Evolutionary conservation across 2,329 filamentous ascomycete genomes (phyloP).

Genomic region (Botryotinia globosa): DNA sequence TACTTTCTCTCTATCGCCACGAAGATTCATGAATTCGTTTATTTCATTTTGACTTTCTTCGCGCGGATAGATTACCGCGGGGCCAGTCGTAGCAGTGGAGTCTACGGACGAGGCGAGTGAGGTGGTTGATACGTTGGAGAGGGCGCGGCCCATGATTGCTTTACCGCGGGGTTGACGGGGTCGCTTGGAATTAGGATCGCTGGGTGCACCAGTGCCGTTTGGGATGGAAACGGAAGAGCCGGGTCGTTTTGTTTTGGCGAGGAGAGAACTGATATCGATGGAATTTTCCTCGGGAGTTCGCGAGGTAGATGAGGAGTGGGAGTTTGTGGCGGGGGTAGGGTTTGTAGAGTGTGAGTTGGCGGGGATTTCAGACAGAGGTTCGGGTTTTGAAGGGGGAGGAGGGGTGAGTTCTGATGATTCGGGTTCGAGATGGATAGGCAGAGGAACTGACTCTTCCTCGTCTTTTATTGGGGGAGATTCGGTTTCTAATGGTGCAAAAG

Average conservation of each 20-base stretch:
- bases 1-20: slow-evolving; percentile 1
- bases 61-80: slow-evolving; percentile 32
- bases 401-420: slow-evolving; percentile 22
- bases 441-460: slow-evolving; percentile 16
- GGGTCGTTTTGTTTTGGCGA: slow-evolving; percentile 35
- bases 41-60: background rate
- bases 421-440: slow-evolving; percentile 15
- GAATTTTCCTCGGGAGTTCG: slow-evolving; percentile 1
- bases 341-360: slow-evolving; percentile 20
- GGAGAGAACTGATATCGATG: slow-evolving; percentile 34
- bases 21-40: slow-evolving; percentile 11
- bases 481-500: slow-evolving; percentile 26
- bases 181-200: slow-evolving; percentile 32
- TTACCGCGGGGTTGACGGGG: slow-evolving; percentile 28
- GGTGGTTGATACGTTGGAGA: slow-evolving; percentile 55
- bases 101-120: slow-evolving; percentile 44
- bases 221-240: slow-evolving; percentile 20
- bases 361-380: slow-evolving; percentile 13
- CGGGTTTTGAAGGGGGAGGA: slow-evolving; percentile 1
- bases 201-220: background rate
- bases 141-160: slow-evolving; percentile 53
- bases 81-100: slow-evolving; percentile 37
- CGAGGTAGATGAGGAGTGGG: background rate
- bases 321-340: slow-evolving; percentile 10
- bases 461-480: slow-evolving; percentile 20